These are phyloP conservation scores for Pyrus bretschneideri DNA, from an alignment of 306 rosid genomes.

Conservation along the genomic window DNA sequence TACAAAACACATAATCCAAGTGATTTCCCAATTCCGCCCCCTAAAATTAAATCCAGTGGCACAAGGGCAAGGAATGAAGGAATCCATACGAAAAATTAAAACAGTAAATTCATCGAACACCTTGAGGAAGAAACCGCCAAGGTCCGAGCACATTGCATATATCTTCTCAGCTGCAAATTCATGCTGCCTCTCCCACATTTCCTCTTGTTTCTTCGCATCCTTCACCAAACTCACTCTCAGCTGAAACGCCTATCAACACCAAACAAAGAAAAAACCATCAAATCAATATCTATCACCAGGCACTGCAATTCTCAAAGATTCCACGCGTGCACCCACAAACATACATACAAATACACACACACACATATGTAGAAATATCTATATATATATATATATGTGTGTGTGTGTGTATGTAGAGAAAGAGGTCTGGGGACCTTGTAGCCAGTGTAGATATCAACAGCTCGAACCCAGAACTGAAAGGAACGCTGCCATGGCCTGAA, in stretches of 20 bases:
- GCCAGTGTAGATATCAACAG: slow-evolving; percentile 74
- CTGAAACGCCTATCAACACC: slow-evolving; percentile 56
- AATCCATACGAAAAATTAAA: not conserved
- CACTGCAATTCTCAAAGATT: no score
- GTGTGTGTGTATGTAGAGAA: no score
- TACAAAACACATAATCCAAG: not conserved
- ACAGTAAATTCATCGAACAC: slow-evolving; percentile 21
- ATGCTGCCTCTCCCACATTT: slow-evolving; percentile 96
- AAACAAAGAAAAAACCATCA: slow-evolving; percentile 10
- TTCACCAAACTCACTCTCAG: slow-evolving; percentile 68
- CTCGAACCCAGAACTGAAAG: slow-evolving; percentile 83
- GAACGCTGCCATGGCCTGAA: slow-evolving; percentile 88
- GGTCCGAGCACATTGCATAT: slow-evolving; percentile 71
- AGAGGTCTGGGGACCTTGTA: slow-evolving; percentile 54
- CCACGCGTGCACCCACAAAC: not conserved
- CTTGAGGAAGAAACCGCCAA: slow-evolving; percentile 97
- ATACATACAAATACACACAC: not conserved
- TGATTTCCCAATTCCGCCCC: not conserved
- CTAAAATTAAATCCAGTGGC: not conserved
- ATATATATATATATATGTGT: no score
- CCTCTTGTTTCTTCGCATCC: slow-evolving; percentile 63
- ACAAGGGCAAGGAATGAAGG: not conserved
- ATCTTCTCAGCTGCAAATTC: slow-evolving; percentile 85
- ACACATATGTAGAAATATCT: no score
- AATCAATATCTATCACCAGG: no score